Evolutionary conservation across 306 rosid genomes (phyloP), one percentile per base, ranked within the genome.

Genomic region (Pyrus pyrifolia): DNA sequence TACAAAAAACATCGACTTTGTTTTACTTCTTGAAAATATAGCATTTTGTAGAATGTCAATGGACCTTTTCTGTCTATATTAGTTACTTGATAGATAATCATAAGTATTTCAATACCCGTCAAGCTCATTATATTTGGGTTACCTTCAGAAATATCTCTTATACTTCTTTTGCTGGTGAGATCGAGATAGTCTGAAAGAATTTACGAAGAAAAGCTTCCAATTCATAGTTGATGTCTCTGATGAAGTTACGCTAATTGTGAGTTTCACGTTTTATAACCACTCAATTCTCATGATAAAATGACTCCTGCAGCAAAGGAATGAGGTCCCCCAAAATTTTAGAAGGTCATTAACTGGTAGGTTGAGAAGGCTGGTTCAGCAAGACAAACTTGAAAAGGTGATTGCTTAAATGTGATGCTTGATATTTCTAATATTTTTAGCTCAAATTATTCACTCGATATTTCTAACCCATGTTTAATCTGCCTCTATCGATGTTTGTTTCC

Each of bases 341-440:
- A 80, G 78, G 73, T n/a, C 71, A 23, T 27, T 84, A 35, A 80
- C 71, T 40, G 33, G 80, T 55, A 84, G 80, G 79, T 70, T 84
- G 82, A 76, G 87, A 74, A 77, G 78, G 80, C 80, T 84, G 74
- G 78, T 73, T 80, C 22, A 21, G 11, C 87, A 84, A 64, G 82
- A 84, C 27, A 84, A 84, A 49, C 45, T 84, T 53, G 87, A 84
- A 77, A 84, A 84, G 87, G 87, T 84, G 59, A 71, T 45, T 68
- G 69, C 44, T 60, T 62, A 21, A 22, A 73, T 58, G 40, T 46
- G 9, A 29, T 25, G 17, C 30, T 42, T 45, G 30, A 22, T 42
- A 11, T 19, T 35, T 73, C 55, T 49, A 49, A 15, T 49, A 49
- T 15, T 49, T 49, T 49, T 49, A 15, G 21, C 55, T 15, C 55